Evolutionary conservation across 345 rosid genomes (phyloP).

Genomic region (Salix udensis): DNA sequence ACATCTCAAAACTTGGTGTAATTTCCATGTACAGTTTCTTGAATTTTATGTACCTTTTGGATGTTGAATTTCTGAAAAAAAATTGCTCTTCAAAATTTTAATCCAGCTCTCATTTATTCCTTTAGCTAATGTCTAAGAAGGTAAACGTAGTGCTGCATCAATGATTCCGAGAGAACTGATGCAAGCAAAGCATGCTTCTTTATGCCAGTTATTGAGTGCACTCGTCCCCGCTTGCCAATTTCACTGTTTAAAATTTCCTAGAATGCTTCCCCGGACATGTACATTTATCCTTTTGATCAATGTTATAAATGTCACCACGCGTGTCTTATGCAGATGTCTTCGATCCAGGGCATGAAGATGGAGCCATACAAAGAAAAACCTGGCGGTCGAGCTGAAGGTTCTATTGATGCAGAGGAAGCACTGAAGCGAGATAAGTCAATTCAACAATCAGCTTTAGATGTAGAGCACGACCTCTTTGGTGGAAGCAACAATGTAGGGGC

Average conservation of each 20-base stretch:
- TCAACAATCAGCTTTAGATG: constrained; percentile 21
- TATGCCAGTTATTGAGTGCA: background rate
- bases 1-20: background rate
- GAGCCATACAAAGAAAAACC: constrained; percentile 23
- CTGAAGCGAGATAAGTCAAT: constrained; percentile 10
- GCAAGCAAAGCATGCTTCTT: background rate
- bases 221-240: background rate
- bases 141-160: background rate
- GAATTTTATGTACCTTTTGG: background rate
- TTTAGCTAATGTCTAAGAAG: background rate
- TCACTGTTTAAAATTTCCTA: background rate
- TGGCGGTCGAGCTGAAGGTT: constrained; percentile 25
- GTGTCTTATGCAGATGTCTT: constrained; percentile 36
- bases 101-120: background rate
- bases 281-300: background rate
- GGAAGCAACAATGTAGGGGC: constrained; percentile 8
- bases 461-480: background rate
- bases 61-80: background rate
- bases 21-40: background rate
- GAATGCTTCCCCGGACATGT: background rate
- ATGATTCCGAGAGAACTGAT: background rate
- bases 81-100: background rate
- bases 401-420: constrained; percentile 25
- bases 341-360: constrained; percentile 22
- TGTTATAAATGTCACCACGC: background rate